A percentile compares a stretch with the other conserved stretches of the same genome.
phyloP scores from a whole-genome alignment of 2,329 filamentous ascomycete species.

The Hyphodiscus sp. region DNA sequence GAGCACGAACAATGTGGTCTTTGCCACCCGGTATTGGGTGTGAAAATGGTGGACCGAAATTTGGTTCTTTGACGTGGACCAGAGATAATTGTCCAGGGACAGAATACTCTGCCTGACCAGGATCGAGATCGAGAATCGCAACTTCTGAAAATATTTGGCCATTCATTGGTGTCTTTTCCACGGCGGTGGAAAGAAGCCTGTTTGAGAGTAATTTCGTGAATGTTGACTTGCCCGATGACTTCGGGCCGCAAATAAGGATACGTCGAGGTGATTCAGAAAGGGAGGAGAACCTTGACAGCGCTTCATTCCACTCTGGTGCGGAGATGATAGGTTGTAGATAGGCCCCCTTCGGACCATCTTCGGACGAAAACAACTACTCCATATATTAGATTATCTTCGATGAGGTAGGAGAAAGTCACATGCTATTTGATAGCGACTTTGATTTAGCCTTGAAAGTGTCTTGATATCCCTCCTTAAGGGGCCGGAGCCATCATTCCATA shows the following conservation, averaged over 20 bases:
- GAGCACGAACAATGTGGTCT: constrained; percentile 48
- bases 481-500: constrained; percentile 52
- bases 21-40: constrained; percentile 40
- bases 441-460: constrained; percentile 15
- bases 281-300: constrained; percentile 23
- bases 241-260: constrained; percentile 61
- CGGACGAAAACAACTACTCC: constrained; percentile 45
- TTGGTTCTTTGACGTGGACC: constrained; percentile 50
- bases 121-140: constrained; percentile 66
- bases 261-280: constrained; percentile 33
- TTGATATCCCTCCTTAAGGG: constrained; percentile 13
- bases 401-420: constrained; percentile 1
- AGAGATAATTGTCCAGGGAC: constrained; percentile 65
- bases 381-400: constrained; percentile 19
- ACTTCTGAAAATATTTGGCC: constrained; percentile 21
- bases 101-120: constrained; percentile 69
- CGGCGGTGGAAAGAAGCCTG: constrained; percentile 42
- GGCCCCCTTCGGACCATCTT: constrained; percentile 44
- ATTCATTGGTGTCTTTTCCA: not conserved
- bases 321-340: constrained; percentile 49
- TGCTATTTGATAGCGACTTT: constrained; percentile 45
- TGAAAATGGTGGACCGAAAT: constrained; percentile 62
- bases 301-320: constrained; percentile 53
- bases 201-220: constrained; percentile 63
- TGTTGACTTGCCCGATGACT: constrained; percentile 70